Percentiles rank a stretch among this genome's conserved stretches.
Evolutionary conservation across 257 asterid species (phyloP).

Genomic region (Leptodermis oblonga): DNA sequence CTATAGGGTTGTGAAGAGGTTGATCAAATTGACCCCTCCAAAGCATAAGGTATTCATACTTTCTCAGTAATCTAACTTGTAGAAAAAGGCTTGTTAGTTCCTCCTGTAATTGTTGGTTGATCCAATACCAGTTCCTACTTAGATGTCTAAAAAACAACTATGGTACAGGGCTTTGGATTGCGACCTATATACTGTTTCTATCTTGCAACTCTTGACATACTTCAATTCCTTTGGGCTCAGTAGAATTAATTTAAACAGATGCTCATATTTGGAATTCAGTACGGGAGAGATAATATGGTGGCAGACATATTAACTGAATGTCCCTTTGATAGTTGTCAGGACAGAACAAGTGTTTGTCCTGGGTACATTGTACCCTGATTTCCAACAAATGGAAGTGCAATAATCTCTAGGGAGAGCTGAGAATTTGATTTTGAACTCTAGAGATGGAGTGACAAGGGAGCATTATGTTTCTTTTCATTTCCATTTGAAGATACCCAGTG

Average conservation of each 20-base stretch:
- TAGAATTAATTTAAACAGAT: neutral
- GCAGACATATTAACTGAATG: neutral
- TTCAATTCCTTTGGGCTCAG: neutral
- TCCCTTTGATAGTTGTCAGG: neutral
- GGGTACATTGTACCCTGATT: neutral
- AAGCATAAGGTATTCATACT: slow-evolving; percentile 62
- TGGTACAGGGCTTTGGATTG: neutral
- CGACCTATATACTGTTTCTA: neutral
- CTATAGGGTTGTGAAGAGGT: slow-evolving; percentile 65
- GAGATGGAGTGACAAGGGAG: neutral
- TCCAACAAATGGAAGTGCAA: neutral
- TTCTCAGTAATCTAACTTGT: slow-evolving; percentile 10
- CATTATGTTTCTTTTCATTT: neutral
- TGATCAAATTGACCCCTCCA: slow-evolving; percentile 80
- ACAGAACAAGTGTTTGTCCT: neutral
- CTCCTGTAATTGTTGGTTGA: neutral
- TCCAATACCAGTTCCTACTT: neutral
- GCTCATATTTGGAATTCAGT: neutral
- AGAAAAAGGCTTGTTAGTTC: neutral
- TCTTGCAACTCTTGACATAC: neutral
- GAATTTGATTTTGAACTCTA: neutral
- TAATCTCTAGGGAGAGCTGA: neutral
- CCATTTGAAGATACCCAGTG: neutral
- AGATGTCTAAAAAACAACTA: neutral
- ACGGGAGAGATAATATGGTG: too few species aligned